These are phyloP conservation scores for Dryas drummondii DNA, from an alignment of 306 rosid genomes.

Conservation along the genomic window DNA sequence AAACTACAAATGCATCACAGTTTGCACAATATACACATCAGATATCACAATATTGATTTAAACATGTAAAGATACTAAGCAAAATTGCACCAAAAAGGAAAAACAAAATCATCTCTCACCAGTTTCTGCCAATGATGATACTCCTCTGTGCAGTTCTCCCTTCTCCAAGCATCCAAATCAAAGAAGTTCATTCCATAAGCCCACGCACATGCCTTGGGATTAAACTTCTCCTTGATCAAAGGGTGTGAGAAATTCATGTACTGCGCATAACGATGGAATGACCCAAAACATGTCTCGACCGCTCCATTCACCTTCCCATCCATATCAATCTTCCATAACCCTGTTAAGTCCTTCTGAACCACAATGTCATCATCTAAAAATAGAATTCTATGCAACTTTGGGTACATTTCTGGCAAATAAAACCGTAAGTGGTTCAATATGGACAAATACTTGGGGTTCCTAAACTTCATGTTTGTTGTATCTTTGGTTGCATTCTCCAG, in stretches of 20 bases:
- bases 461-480: conserved; percentile 82
- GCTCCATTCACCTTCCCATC: conserved; percentile 93
- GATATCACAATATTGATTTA: background rate
- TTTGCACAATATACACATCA: background rate
- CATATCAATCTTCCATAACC: conserved; percentile 82
- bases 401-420: conserved; percentile 87
- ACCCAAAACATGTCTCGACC: conserved; percentile 85
- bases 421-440: conserved; percentile 82
- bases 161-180: conserved; percentile 91
- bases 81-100: background rate
- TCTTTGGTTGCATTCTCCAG: conserved; percentile 86
- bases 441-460: conserved; percentile 81
- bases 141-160: conserved; percentile 76
- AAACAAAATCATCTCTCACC: conserved; percentile 40
- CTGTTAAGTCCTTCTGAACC: conserved; percentile 81
- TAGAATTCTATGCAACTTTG: conserved; percentile 65
- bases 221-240: conserved; percentile 68
- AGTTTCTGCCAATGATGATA: conserved; percentile 92
- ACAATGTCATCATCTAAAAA: conserved; percentile 85
- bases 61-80: background rate
- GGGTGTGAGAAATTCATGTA: conserved; percentile 94
- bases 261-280: conserved; percentile 83
- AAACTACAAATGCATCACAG: background rate
- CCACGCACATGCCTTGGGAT: conserved; percentile 87
- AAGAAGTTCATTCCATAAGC: conserved; percentile 93